Base-by-base conservation (phyloP, 805 yeast species). In the Scheffersomyces stipitis region DNA sequence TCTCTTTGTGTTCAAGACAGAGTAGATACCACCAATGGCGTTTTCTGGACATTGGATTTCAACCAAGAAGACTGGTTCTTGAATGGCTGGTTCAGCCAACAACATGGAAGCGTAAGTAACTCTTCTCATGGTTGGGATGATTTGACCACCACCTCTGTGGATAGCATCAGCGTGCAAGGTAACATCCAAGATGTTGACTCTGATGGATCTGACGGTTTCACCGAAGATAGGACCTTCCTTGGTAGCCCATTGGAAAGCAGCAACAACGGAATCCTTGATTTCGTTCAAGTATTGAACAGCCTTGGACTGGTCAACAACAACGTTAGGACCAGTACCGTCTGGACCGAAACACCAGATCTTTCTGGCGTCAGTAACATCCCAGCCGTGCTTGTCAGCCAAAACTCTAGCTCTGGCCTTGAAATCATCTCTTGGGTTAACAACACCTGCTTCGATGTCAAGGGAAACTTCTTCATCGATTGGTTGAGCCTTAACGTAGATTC, bases 261-360 rank as follows among this genome's bases (percentile, higher is more conserved):
- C 93, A 66, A 89, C 96, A 66, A 90, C 96, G 66, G 96, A 91
- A 76, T 91, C 99, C 87, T 91, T 91, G 83, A 93, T 93, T 82
- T 91, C 99, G 73, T 80, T 73, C 78, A 91, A 83, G 89, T 90
- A 91, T 80, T 93, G 98, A 51, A 91, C 98, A 66, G 99, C 99
- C 91, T 91, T 91, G 67, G 98, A 91, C 78, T 90, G 97, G 80
- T 91, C 99, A 74, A 91, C 95, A 67, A 91, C 97, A 67, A 93
- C 75, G 81, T 91, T 91, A 65, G 99, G 90, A 77, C 99, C 99
- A 72, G 78, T 83, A 76, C 97, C 97, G 69, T 91, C 99, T 71
- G 99, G 98, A 80, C 99, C 99, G 89, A 91, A 91, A 86, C 96
- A 88, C 99, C 99, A 91, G 69, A 91, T 93, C 93, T 93, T 91